Percentiles rank a stretch among this genome's conserved stretches.
phyloP scores from a whole-genome alignment of 192 early-diverging fungal species.

The Entomortierella chlamydospora region DNA sequence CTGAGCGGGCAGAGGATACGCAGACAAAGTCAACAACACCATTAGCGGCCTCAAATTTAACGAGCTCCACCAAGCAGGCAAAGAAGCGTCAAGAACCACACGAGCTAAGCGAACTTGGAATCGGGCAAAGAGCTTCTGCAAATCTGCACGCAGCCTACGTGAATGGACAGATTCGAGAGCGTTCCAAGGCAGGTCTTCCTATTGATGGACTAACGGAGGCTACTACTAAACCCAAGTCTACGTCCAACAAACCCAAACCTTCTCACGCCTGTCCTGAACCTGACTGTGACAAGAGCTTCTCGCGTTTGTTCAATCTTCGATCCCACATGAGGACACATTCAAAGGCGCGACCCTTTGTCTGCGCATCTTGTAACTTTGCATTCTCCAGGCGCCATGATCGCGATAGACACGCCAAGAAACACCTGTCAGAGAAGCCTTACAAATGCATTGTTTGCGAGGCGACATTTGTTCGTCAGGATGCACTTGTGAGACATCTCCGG shows the following conservation, averaged over 20 bases:
- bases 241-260: slow-evolving; percentile 33
- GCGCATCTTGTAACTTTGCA: slow-evolving; percentile 69
- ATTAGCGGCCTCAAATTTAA: background rate
- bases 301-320: slow-evolving; percentile 86
- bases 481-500: slow-evolving; percentile 44
- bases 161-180: slow-evolving; percentile 38
- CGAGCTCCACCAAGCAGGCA: background rate
- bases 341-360: slow-evolving; percentile 75
- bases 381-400: slow-evolving; percentile 87
- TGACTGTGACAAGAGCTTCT: slow-evolving; percentile 84
- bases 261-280: slow-evolving; percentile 69
- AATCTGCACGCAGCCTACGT: slow-evolving; percentile 53
- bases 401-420: slow-evolving; percentile 78
- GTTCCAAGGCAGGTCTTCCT: slow-evolving; percentile 27
- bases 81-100: slow-evolving; percentile 45
- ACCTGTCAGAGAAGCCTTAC: slow-evolving; percentile 69
- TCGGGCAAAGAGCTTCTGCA: slow-evolving; percentile 48
- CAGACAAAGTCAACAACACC: slow-evolving; percentile 2
- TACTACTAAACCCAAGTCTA: slow-evolving; percentile 14
- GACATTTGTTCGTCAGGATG: slow-evolving; percentile 52
- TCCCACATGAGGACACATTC: slow-evolving; percentile 84
- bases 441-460: slow-evolving; percentile 67
- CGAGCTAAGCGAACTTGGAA: slow-evolving; percentile 51
- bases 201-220: slow-evolving; percentile 11
- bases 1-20: slow-evolving; percentile 22